Evolutionary conservation across 1,284 basidiomycete genomes (phyloP).

Genomic region (Phellinidium pouzarii): DNA sequence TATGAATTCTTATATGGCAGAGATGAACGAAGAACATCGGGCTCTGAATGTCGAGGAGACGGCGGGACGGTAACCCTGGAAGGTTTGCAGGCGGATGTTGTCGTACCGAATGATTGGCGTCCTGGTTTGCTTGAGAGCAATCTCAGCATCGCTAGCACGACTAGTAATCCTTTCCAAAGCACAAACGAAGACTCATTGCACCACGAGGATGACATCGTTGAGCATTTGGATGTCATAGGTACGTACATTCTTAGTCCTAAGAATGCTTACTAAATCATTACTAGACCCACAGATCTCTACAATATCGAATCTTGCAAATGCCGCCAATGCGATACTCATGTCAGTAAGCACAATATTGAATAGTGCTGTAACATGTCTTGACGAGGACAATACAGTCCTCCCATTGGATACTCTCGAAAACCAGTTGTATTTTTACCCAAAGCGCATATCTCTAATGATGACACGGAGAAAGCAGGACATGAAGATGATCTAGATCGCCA

Average conservation of each 20-base stretch:
- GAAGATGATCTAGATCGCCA: constrained; percentile 70
- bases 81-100: constrained; percentile 30
- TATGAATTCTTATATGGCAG: background rate
- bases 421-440: constrained; percentile 55
- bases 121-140: constrained; percentile 40
- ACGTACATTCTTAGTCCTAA: constrained; percentile 18
- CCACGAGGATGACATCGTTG: constrained; percentile 68
- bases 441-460: constrained; percentile 16
- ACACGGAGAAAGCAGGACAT: constrained; percentile 27
- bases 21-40: background rate
- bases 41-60: background rate
- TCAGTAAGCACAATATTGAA: constrained; percentile 24
- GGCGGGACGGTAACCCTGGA: constrained; percentile 23
- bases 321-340: constrained; percentile 74
- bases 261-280: background rate
- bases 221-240: constrained; percentile 76
- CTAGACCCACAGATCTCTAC: constrained; percentile 70
- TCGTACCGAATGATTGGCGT: constrained; percentile 26
- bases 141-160: constrained; percentile 32
- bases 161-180: constrained; percentile 21
- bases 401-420: constrained; percentile 59
- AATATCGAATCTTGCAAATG: constrained; percentile 65
- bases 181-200: constrained; percentile 29
- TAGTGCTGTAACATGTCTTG: constrained; percentile 4
- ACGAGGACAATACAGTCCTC: constrained; percentile 42